Evolutionary conservation across 305 asterid species (phyloP).

Genomic region (Fraxinus latifolia): DNA sequence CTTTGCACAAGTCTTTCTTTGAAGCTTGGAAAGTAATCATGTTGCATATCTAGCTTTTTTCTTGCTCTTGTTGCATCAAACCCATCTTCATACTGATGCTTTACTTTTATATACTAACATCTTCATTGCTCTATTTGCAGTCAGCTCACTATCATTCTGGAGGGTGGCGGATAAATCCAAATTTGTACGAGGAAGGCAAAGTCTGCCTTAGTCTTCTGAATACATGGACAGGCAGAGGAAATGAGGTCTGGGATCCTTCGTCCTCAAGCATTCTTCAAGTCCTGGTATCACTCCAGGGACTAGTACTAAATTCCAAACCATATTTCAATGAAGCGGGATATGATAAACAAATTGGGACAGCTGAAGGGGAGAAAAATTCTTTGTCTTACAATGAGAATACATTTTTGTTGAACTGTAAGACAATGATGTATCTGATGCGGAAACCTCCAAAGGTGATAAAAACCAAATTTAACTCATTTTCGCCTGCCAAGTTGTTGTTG

Average conservation of each 20-base stretch:
- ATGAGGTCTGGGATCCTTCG: slow-evolving; percentile 93
- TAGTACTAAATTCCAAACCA: slow-evolving; percentile 84
- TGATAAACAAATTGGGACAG: slow-evolving; percentile 89
- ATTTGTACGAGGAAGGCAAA: slow-evolving; percentile 91
- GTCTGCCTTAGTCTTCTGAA: slow-evolving; percentile 94
- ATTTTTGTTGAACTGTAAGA: slow-evolving; percentile 85
- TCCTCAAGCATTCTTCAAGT: slow-evolving; percentile 98
- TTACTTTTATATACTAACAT: slow-evolving; percentile 1
- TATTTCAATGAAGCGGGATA: slow-evolving; percentile 96
- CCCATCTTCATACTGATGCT: not conserved
- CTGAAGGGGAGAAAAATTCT: slow-evolving; percentile 95
- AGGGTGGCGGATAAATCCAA: slow-evolving; percentile 97
- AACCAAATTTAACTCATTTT: slow-evolving; percentile 8
- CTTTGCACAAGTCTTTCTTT: slow-evolving; percentile 3
- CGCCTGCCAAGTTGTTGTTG: slow-evolving; percentile 16
- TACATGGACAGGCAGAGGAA: slow-evolving; percentile 97
- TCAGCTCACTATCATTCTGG: slow-evolving; percentile 93
- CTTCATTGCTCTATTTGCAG: slow-evolving; percentile 40
- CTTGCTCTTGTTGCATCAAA: not conserved
- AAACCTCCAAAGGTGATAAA: slow-evolving; percentile 83
- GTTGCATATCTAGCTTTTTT: not conserved
- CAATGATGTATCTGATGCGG: slow-evolving; percentile 83
- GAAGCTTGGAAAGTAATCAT: slow-evolving; percentile 9
- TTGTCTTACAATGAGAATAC: slow-evolving; percentile 89
- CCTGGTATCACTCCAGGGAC: slow-evolving; percentile 94